Evolutionary conservation across 352 stramenopile genomes (phyloP).

Genomic region (Discostella stelligera): DNA sequence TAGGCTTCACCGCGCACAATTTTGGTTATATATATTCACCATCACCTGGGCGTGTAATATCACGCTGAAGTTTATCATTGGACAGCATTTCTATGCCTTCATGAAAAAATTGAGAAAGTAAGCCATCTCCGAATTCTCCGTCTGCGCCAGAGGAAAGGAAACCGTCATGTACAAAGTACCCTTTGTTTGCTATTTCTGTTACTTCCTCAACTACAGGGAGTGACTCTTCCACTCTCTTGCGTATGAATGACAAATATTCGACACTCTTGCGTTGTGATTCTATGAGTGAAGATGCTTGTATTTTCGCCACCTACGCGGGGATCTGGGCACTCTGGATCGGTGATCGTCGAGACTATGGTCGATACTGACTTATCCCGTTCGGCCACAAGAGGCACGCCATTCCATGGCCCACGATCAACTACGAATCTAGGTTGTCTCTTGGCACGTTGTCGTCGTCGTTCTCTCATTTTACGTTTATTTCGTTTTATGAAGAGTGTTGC

Average conservation of each 20-base stretch:
- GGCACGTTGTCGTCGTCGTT: conserved; percentile 51
- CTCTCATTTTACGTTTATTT: conserved; percentile 57
- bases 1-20: conserved; percentile 66
- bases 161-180: conserved; percentile 54
- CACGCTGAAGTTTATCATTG: conserved; percentile 56
- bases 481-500: conserved; percentile 32
- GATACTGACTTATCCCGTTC: conserved; percentile 13
- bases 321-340: not conserved
- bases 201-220: conserved; percentile 42
- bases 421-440: conserved; percentile 27
- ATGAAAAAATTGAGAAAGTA: conserved; percentile 46
- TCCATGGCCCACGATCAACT: conserved; percentile 22
- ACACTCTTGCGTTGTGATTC: conserved; percentile 60
- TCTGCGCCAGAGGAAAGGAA: conserved; percentile 52
- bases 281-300: conserved; percentile 48
- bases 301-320: not conserved
- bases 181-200: conserved; percentile 31
- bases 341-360: not conserved
- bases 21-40: conserved; percentile 51
- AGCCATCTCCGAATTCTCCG: conserved; percentile 25
- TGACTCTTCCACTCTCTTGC: conserved; percentile 49
- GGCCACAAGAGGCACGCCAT: conserved; percentile 12
- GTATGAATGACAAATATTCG: conserved; percentile 56
- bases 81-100: conserved; percentile 46
- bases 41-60: conserved; percentile 48